A percentile compares a stretch with the other conserved stretches of the same genome.
Conservation (phyloP, 192 early-diverging fungal species). For the Coemansia sp. region DNA sequence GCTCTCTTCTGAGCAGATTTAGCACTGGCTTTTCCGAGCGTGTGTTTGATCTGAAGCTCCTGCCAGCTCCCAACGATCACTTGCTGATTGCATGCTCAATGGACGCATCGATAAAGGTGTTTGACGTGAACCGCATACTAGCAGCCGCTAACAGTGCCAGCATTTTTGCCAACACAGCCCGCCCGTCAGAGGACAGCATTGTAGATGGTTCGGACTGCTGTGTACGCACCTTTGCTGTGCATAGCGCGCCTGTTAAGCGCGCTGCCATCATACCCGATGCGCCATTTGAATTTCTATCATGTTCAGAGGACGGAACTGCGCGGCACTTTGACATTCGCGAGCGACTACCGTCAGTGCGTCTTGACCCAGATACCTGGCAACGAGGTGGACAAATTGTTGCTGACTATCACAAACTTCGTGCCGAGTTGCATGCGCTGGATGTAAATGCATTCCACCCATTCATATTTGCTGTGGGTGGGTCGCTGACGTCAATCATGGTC, state of each 20-base stretch:
- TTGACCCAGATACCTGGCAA: background rate
- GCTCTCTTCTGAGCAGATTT: constrained; percentile 33
- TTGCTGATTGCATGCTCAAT: constrained; percentile 64
- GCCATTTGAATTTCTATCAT: constrained; percentile 58
- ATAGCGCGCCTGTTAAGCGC: constrained; percentile 55
- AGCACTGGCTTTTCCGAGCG: constrained; percentile 70
- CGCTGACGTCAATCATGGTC: constrained; percentile 49
- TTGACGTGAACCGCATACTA: constrained; percentile 42
- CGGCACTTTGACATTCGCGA: constrained; percentile 62
- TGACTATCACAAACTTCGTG: constrained; percentile 47
- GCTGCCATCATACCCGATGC: constrained; percentile 45
- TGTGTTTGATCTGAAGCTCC: constrained; percentile 73
- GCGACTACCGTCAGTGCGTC: constrained; percentile 4
- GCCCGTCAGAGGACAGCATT: background rate
- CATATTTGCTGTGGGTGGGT: constrained; percentile 63
- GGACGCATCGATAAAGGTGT: constrained; percentile 60
- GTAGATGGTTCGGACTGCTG: constrained; percentile 21
- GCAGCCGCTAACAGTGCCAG: constrained; percentile 2
- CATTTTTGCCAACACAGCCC: background rate
- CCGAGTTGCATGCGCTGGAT: constrained; percentile 55
- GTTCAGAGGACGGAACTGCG: constrained; percentile 60
- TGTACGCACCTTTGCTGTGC: constrained; percentile 53
- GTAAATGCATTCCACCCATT: constrained; percentile 51
- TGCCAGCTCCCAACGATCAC: constrained; percentile 60
- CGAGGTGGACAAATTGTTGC: constrained; percentile 31